Evolutionary conservation across 139 green algal species (phyloP).

Genomic region (Nannochloris sp.): DNA sequence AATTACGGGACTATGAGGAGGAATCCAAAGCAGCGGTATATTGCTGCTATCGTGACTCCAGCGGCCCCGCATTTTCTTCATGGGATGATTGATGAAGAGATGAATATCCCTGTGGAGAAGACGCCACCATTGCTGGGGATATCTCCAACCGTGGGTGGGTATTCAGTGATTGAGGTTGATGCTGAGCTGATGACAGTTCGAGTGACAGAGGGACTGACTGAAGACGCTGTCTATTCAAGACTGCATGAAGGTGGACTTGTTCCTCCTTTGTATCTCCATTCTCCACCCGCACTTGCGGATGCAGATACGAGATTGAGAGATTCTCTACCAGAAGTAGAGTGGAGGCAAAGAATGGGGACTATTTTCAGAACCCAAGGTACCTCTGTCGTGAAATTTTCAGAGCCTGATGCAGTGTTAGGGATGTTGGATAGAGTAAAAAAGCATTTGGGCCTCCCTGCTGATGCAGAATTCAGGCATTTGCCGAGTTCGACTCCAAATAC

Average conservation of each 20-base stretch:
- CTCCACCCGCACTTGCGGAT: not conserved
- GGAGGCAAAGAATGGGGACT: constrained; percentile 23
- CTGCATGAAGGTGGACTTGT: constrained; percentile 38
- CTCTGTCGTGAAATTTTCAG: constrained; percentile 25
- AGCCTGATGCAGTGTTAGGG: constrained; percentile 28
- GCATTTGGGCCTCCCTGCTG: constrained; percentile 19
- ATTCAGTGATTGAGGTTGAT: constrained; percentile 46
- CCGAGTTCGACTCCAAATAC: constrained; percentile 1
- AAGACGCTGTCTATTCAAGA: constrained; percentile 48
- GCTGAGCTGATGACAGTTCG: constrained; percentile 24
- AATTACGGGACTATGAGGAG: constrained; percentile 27
- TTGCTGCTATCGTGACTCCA: constrained; percentile 46
- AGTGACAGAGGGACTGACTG: constrained; percentile 51
- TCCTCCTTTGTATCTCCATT: constrained; percentile 47
- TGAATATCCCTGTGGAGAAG: constrained; percentile 15
- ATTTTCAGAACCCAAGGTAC: constrained; percentile 31
- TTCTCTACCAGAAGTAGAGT: constrained; percentile 28
- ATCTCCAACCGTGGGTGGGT: constrained; percentile 31
- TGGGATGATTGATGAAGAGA: constrained; percentile 34
- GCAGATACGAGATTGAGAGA: constrained; percentile 21
- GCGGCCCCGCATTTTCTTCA: constrained; percentile 48
- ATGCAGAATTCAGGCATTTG: constrained; percentile 14
- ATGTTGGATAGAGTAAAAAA: constrained; percentile 21
- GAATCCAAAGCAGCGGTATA: constrained; percentile 48
- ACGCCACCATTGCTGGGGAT: constrained; percentile 34